Percentiles rank a stretch among this genome's conserved stretches.
Conservation (phyloP, 208 protist species). For the Zelonia costaricensis region DNA sequence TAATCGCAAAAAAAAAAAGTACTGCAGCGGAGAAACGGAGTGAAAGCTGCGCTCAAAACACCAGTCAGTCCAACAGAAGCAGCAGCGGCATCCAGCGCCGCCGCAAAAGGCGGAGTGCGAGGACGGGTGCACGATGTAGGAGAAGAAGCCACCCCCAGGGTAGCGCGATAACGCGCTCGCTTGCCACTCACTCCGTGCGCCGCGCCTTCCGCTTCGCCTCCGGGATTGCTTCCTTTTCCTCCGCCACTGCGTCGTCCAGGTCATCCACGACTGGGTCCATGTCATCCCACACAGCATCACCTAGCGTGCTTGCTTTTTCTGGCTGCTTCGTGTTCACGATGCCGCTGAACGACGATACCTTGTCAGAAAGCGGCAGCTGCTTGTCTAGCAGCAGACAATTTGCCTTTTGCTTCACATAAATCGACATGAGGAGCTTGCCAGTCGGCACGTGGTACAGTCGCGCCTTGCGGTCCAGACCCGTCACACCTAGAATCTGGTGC, state of each 20-base stretch:
- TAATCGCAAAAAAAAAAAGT: background rate
- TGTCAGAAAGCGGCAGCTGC: conserved; percentile 56
- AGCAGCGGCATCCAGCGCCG: too few species aligned
- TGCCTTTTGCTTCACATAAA: conserved; percentile 76
- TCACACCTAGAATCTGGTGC: conserved; percentile 75
- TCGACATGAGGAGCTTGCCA: conserved; percentile 67
- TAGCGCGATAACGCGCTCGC: too few species aligned
- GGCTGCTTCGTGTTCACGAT: conserved; percentile 74
- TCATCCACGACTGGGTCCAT: conserved; percentile 86
- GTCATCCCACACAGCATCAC: conserved; percentile 82
- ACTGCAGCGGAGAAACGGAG: background rate
- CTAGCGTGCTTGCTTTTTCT: conserved; percentile 52
- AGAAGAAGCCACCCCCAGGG: too few species aligned
- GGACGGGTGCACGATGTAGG: too few species aligned
- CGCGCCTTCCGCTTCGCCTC: conserved; percentile 8
- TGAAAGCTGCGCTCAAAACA: background rate
- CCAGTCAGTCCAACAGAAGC: background rate
- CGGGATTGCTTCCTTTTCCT: background rate
- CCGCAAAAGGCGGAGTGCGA: too few species aligned
- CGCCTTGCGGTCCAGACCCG: conserved; percentile 78
- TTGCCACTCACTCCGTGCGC: background rate
- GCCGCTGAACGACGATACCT: conserved; percentile 59
- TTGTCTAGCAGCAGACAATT: conserved; percentile 75
- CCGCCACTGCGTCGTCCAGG: conserved; percentile 31
- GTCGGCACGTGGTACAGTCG: conserved; percentile 84